phyloP scores from a whole-genome alignment of 176 grass and related monocot species.

The Bonia amplexicaulis region DNA sequence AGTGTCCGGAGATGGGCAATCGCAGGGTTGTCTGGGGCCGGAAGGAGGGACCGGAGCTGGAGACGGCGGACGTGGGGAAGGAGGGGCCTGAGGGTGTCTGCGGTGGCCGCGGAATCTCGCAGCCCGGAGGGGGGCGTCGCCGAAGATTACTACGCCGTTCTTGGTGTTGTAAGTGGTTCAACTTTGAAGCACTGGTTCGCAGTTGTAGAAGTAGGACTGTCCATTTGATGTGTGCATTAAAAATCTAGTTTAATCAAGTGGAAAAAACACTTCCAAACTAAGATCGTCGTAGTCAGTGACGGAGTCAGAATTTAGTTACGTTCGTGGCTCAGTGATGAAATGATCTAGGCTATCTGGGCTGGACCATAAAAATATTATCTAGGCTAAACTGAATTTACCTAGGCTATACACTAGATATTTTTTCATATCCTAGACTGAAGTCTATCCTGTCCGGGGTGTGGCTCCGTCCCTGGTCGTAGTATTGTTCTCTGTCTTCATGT shows the following conservation, averaged over 20 bases:
- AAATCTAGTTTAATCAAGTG: neutral
- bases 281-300: neutral
- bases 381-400: no score
- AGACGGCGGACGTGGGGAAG: conserved; percentile 15
- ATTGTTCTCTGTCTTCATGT: neutral
- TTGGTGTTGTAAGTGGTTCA: conserved; percentile 63
- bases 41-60: conserved; percentile 1
- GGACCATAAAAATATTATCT: no score
- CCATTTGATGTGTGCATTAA: neutral
- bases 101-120: conserved; percentile 41
- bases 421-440: no score
- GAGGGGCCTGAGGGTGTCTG: conserved; percentile 25
- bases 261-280: neutral
- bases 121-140: conserved; percentile 44
- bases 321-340: no score
- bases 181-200: neutral
- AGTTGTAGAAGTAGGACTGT: neutral
- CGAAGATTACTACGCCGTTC: conserved; percentile 85
- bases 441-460: no score
- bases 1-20: conserved; percentile 27
- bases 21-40: neutral
- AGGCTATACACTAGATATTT: no score
- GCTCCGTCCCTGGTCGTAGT: no score
- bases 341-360: no score
- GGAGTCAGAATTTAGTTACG: no score